Evolutionary conservation across 2,329 filamentous ascomycete species (phyloP).

Genomic region (Setomelanomma holmii): DNA sequence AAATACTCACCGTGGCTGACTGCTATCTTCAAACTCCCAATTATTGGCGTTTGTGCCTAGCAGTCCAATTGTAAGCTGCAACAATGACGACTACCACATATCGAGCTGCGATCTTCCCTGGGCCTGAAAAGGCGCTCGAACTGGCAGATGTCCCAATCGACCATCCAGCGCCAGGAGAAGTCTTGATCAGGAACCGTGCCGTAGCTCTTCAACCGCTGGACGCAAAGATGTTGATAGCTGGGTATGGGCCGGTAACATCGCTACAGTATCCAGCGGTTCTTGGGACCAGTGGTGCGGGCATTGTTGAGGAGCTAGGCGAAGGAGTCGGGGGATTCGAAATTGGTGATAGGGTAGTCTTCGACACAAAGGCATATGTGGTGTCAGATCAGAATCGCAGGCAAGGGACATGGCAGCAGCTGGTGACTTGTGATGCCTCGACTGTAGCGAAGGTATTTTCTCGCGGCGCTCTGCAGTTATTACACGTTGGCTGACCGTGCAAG

Average conservation of each 20-base stretch:
- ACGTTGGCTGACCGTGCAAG: conserved; percentile 10
- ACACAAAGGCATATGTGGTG: conserved; percentile 30
- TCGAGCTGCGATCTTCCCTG: conserved; percentile 20
- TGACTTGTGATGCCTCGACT: conserved; percentile 22
- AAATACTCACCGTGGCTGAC: neutral
- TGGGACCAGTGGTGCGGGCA: conserved; percentile 40
- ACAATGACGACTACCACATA: conserved; percentile 19
- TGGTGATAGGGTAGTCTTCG: conserved; percentile 52
- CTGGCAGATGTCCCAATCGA: conserved; percentile 7
- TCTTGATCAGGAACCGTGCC: conserved; percentile 29
- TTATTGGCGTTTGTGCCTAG: neutral
- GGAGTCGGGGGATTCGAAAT: conserved; percentile 51
- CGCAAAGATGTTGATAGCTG: conserved; percentile 31
- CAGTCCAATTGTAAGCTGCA: neutral
- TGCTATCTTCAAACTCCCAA: too few species aligned
- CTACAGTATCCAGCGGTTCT: conserved; percentile 27
- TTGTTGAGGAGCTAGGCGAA: conserved; percentile 55
- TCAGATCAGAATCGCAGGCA: conserved; percentile 22
- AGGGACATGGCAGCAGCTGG: conserved; percentile 35
- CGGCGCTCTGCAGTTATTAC: conserved; percentile 7
- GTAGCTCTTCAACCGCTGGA: conserved; percentile 35
- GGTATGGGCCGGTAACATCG: conserved; percentile 26
- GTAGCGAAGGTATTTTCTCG: conserved; percentile 24
- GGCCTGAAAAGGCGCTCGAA: conserved; percentile 16
- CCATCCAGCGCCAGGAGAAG: conserved; percentile 21